These are phyloP conservation scores for Huntiella abstrusa DNA, from an alignment of 2,329 filamentous ascomycete genomes.

Conservation along the genomic window DNA sequence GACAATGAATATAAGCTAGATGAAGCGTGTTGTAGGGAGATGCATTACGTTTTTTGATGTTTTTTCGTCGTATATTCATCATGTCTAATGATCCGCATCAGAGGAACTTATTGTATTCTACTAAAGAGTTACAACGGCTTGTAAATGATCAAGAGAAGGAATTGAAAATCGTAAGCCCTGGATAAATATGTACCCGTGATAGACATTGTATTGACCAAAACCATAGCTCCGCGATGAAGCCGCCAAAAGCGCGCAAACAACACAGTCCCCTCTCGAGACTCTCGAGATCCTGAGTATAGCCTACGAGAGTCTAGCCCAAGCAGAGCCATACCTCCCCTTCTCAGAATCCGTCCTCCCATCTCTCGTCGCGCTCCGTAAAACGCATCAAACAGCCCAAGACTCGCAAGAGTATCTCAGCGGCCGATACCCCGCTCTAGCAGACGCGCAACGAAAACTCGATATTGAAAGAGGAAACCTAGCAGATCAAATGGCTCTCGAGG, in stretches of 20 bases:
- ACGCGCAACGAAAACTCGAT: conserved; percentile 29
- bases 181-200: neutral
- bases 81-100: conserved; percentile 19
- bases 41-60: no score
- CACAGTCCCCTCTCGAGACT: conserved; percentile 13
- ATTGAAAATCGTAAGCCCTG: conserved; percentile 25
- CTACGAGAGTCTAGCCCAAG: conserved; percentile 42
- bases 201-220: neutral
- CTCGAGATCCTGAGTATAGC: conserved; percentile 39
- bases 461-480: conserved; percentile 29
- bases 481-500: conserved; percentile 36
- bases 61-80: no score
- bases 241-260: conserved; percentile 5
- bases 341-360: conserved; percentile 50
- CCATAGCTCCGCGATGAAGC: conserved; percentile 13
- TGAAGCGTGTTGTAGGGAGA: no score
- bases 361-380: conserved; percentile 50
- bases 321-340: conserved; percentile 46
- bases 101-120: conserved; percentile 43
- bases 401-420: conserved; percentile 38
- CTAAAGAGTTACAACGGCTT: conserved; percentile 44
- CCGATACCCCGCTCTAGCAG: conserved; percentile 24
- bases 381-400: conserved; percentile 43
- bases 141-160: conserved; percentile 34
- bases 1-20: no score